Conservation (phyloP, 1,139 yeast species). For the Kodamaea suecica region DNA sequence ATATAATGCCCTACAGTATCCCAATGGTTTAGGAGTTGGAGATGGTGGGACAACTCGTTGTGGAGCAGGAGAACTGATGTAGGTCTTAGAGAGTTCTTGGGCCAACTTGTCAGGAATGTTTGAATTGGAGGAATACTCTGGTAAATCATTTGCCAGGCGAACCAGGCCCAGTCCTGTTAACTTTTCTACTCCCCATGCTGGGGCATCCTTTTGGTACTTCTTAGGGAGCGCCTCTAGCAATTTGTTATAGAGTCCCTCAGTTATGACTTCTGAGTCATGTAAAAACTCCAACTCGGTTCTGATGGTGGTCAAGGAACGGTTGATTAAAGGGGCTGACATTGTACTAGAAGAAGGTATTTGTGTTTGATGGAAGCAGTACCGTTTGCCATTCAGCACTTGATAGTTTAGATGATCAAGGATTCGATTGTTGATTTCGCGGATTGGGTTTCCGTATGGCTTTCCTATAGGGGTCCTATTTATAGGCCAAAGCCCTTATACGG, state of each 20-base stretch:
- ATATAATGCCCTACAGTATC: constrained; percentile 62
- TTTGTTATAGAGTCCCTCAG: constrained; percentile 53
- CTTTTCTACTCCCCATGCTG: constrained; percentile 49
- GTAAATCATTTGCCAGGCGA: constrained; percentile 11
- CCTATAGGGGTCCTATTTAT: no score
- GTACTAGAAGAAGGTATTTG: background rate
- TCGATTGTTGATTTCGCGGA: no score
- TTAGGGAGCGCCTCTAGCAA: constrained; percentile 55
- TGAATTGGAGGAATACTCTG: constrained; percentile 5
- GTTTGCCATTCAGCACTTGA: no score
- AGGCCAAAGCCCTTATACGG: no score
- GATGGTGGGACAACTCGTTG: constrained; percentile 20
- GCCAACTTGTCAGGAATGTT: constrained; percentile 17
- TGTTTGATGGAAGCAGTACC: no score
- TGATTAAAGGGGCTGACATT: constrained; percentile 61
- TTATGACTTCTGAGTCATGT: constrained; percentile 71
- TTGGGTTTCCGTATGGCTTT: no score
- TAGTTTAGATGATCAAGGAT: no score
- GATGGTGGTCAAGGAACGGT: constrained; percentile 73
- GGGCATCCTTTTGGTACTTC: constrained; percentile 53
- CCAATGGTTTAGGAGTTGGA: constrained; percentile 26
- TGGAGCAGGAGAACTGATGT: constrained; percentile 16
- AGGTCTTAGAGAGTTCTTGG: constrained; percentile 22
- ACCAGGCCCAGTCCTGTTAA: constrained; percentile 22
- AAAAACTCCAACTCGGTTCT: constrained; percentile 81